These are phyloP conservation scores for Scutellospora calospora DNA, from an alignment of 371 early-diverging fungal species.

Conservation along the genomic window DNA sequence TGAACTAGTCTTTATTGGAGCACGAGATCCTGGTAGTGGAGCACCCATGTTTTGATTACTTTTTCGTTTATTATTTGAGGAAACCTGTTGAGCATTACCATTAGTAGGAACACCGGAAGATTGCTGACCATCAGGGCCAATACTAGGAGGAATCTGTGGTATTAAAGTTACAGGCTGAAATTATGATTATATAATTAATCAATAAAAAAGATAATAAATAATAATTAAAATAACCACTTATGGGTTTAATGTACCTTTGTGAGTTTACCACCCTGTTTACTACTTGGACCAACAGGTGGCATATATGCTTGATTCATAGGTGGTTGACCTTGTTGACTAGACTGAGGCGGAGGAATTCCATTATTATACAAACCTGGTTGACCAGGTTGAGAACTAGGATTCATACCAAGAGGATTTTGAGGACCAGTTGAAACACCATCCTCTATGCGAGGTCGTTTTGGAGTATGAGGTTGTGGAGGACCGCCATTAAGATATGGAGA, in stretches of 20 bases:
- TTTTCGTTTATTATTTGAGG: slow-evolving; percentile 39
- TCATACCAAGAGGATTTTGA: slow-evolving; percentile 27
- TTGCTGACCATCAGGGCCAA: slow-evolving; percentile 37
- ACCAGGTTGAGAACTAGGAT: slow-evolving; percentile 37
- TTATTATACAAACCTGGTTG: slow-evolving; percentile 41
- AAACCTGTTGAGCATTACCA: slow-evolving; percentile 31
- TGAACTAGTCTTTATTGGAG: slow-evolving; percentile 45
- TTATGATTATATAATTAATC: not conserved
- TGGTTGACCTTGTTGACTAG: slow-evolving; percentile 14
- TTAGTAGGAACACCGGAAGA: slow-evolving; percentile 35
- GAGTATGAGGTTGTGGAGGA: slow-evolving; percentile 43
- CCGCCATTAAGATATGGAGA: slow-evolving; percentile 48
- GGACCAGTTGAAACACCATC: slow-evolving; percentile 35
- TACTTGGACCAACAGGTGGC: not conserved
- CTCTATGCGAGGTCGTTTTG: slow-evolving; percentile 41
- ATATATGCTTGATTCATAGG: slow-evolving; percentile 25
- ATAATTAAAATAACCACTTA: not conserved
- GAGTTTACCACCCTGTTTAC: slow-evolving; percentile 35
- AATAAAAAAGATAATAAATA: not conserved
- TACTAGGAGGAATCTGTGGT: slow-evolving; percentile 26
- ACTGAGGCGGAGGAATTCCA: slow-evolving; percentile 13
- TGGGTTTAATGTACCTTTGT: slow-evolving; percentile 26
- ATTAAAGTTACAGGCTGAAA: not conserved
- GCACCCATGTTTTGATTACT: slow-evolving; percentile 38
- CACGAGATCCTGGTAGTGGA: slow-evolving; percentile 36